These are phyloP conservation scores for Acer campestre DNA, from an alignment of 345 rosid genomes.

Conservation along the genomic window DNA sequence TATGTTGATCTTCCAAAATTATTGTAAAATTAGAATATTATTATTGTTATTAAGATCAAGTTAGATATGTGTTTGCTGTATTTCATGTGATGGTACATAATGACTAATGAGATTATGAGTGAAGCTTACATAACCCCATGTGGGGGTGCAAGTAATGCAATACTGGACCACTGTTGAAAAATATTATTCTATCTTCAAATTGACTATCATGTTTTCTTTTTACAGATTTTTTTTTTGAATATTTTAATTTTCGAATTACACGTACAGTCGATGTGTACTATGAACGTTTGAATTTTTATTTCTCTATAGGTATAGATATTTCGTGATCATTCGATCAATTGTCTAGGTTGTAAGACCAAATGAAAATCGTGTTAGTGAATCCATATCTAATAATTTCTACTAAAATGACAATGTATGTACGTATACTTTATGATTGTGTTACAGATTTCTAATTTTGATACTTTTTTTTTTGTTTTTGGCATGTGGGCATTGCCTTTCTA, in stretches of 20 bases:
- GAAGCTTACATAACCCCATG: constrained; percentile 42
- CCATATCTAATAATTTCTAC: background rate
- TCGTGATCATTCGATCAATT: background rate
- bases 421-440: too few relatives aligned
- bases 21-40: background rate
- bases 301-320: too few relatives aligned
- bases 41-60: background rate
- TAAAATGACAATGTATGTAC: background rate
- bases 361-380: background rate
- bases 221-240: background rate
- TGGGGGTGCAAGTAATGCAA: constrained; percentile 25
- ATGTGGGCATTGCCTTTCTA: too few relatives aligned
- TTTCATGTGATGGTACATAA: constrained; percentile 40
- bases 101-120: constrained; percentile 32
- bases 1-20: background rate
- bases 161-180: constrained; percentile 10
- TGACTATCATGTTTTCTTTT: background rate
- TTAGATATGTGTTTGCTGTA: constrained; percentile 23
- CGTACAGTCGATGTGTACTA: background rate
- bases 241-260: background rate
- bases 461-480: too few relatives aligned
- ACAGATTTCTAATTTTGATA: too few relatives aligned
- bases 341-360: too few relatives aligned
- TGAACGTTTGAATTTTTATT: background rate
- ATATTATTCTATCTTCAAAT: background rate